A percentile compares a stretch with the other conserved stretches of the same genome.
phyloP scores from a whole-genome alignment of 306 rosid species.

The Alnus rubra region DNA sequence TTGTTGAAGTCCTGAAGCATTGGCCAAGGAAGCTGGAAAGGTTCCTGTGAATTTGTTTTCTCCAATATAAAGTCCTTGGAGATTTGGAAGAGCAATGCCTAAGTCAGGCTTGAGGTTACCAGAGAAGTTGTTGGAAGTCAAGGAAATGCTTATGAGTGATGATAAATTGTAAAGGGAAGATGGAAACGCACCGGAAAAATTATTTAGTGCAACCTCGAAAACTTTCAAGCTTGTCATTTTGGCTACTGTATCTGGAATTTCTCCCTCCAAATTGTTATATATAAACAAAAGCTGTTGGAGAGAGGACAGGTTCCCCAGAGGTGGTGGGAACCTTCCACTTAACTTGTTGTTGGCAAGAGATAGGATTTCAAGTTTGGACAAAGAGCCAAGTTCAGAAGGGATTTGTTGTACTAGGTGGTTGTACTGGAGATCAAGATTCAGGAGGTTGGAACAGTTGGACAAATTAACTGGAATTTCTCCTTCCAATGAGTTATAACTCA shows the following conservation, averaged over 20 bases:
- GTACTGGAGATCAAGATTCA: too few species aligned
- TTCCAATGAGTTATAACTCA: too few species aligned
- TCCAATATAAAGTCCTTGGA: too few species aligned
- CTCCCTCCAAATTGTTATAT: slow-evolving; percentile 4
- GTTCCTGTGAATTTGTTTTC: neutral
- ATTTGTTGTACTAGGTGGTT: too few species aligned
- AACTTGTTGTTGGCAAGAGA: neutral
- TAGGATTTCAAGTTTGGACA: neutral
- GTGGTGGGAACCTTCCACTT: neutral
- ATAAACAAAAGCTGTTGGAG: neutral
- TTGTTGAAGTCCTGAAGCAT: accelerated
- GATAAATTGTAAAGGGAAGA: neutral
- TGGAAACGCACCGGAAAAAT: neutral
- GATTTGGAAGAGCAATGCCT: neutral
- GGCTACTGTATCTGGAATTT: slow-evolving; percentile 3
- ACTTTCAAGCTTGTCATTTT: neutral
- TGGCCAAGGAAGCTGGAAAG: neutral
- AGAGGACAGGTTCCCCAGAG: neutral
- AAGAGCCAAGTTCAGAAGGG: neutral
- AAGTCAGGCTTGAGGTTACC: neutral
- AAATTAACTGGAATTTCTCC: too few species aligned
- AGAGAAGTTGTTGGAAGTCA: neutral
- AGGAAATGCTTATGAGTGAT: neutral
- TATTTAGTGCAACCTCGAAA: neutral
- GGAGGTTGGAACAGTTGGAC: too few species aligned